A percentile compares a stretch with the other conserved stretches of the same genome.
These are phyloP conservation scores for Populus trichocarpa DNA, from an alignment of 441 rosid species.

Conservation along the genomic window DNA sequence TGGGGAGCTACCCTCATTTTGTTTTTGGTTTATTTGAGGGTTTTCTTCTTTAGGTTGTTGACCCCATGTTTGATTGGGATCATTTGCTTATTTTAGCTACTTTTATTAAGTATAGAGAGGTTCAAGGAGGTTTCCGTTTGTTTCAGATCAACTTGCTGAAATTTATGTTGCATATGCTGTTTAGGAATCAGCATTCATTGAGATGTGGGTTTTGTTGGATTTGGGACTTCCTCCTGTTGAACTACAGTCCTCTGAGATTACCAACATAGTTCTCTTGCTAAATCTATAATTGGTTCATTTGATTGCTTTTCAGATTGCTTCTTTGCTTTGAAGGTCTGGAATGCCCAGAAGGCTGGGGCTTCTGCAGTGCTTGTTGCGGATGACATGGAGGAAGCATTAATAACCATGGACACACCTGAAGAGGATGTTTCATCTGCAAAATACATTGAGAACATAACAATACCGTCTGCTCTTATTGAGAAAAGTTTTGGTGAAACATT, in stretches of 20 bases:
- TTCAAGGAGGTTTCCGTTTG: background rate
- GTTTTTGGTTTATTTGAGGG: background rate
- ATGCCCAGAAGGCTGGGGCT: slow-evolving; percentile 97
- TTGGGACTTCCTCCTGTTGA: background rate
- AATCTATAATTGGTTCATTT: background rate
- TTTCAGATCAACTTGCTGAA: background rate
- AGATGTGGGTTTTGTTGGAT: background rate
- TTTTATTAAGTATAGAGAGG: background rate
- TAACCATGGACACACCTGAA: slow-evolving; percentile 94
- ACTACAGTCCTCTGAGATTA: background rate
- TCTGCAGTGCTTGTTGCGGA: slow-evolving; percentile 97
- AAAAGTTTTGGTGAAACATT: slow-evolving; percentile 68
- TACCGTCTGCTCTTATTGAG: slow-evolving; percentile 94
- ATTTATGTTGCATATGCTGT: background rate
- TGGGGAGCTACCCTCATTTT: background rate
- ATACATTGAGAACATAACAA: slow-evolving; percentile 89
- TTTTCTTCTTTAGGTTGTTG: background rate
- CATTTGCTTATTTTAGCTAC: background rate
- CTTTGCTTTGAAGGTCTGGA: slow-evolving; percentile 96
- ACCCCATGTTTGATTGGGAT: background rate
- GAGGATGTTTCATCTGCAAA: slow-evolving; percentile 66
- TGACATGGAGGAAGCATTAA: slow-evolving; percentile 73
- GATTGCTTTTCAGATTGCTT: slow-evolving; percentile 63
- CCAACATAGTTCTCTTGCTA: background rate
- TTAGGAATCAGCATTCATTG: background rate